These are phyloP conservation scores for Acanthamoeba castellanii DNA, from an alignment of 208 protist species.

Conservation along the genomic window DNA sequence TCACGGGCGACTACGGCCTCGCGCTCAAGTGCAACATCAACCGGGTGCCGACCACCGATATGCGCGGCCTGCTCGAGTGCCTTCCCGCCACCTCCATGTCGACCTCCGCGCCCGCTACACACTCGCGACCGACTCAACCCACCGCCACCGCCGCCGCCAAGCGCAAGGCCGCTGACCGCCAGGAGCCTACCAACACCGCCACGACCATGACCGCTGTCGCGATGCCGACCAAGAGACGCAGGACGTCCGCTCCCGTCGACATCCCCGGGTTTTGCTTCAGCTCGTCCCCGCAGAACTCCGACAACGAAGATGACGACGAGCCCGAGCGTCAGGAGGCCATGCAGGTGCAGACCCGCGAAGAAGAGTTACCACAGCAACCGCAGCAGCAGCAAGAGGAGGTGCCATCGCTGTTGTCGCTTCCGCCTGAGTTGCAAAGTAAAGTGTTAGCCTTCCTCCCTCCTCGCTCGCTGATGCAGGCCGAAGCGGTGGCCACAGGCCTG, in stretches of 20 bases:
- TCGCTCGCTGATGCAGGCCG: neutral
- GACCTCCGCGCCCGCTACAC: neutral
- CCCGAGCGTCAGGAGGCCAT: neutral
- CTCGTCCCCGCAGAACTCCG: neutral
- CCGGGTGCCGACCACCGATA: slow-evolving; percentile 41
- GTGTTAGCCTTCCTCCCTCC: slow-evolving; percentile 1
- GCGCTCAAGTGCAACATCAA: slow-evolving; percentile 43
- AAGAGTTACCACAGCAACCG: neutral
- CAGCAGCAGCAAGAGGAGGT: neutral
- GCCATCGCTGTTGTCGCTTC: neutral
- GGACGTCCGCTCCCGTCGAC: neutral
- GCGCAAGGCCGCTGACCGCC: neutral
- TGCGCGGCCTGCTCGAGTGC: neutral
- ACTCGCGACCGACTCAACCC: neutral
- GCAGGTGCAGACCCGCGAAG: neutral
- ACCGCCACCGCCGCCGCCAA: neutral
- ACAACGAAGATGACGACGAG: slow-evolving; percentile 7
- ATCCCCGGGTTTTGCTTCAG: neutral
- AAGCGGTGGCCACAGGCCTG: neutral
- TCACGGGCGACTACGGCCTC: slow-evolving; percentile 44
- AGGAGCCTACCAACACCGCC: neutral
- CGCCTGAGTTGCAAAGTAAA: neutral
- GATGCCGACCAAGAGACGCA: neutral
- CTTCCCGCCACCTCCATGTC: neutral
- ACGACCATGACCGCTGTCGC: neutral